Evolutionary conservation across 2,329 filamentous ascomycete genomes (phyloP).

Genomic region (Pseudogymnoascus sp.): DNA sequence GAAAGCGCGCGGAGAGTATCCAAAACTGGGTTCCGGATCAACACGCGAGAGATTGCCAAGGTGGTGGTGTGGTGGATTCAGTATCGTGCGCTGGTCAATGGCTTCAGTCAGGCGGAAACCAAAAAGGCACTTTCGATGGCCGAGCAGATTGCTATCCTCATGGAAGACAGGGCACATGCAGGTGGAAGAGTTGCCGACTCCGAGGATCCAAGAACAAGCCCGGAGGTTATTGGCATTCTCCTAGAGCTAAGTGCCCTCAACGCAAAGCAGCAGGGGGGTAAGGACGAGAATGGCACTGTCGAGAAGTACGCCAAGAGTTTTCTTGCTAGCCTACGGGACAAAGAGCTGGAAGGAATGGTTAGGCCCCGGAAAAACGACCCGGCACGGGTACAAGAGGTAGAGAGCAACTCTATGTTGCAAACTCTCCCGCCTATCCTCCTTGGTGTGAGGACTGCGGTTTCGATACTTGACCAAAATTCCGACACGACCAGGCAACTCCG

Average conservation of each 20-base stretch:
- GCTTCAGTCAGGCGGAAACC: slow-evolving; percentile 20
- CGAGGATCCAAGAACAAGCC: slow-evolving; percentile 33
- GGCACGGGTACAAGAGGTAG: slow-evolving; percentile 18
- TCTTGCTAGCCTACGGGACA: slow-evolving; percentile 18
- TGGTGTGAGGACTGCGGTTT: slow-evolving; percentile 34
- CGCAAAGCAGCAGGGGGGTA: slow-evolving; percentile 30
- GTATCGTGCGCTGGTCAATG: slow-evolving; percentile 18
- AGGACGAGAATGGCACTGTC: slow-evolving; percentile 35
- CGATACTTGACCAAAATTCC: slow-evolving; percentile 24
- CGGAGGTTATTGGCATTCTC: slow-evolving; percentile 36
- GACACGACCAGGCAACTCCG: slow-evolving; percentile 7
- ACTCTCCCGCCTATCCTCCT: slow-evolving; percentile 33
- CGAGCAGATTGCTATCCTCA: slow-evolving; percentile 25
- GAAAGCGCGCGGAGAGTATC: slow-evolving; percentile 24
- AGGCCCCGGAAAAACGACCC: no score
- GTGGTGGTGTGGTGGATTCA: slow-evolving; percentile 21
- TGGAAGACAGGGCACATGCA: slow-evolving; percentile 24
- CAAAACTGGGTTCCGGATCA: slow-evolving; percentile 25
- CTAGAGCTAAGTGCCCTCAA: slow-evolving; percentile 40
- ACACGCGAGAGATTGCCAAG: slow-evolving; percentile 12
- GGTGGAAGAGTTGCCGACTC: slow-evolving; percentile 14
- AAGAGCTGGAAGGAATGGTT: slow-evolving; percentile 10
- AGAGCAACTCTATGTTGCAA: slow-evolving; percentile 21
- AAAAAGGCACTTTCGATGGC: slow-evolving; percentile 25
- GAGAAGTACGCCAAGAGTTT: slow-evolving; percentile 30